Conservation (phyloP, 2,329 filamentous ascomycete genomes). For the Orbilia ellipsospora region DNA sequence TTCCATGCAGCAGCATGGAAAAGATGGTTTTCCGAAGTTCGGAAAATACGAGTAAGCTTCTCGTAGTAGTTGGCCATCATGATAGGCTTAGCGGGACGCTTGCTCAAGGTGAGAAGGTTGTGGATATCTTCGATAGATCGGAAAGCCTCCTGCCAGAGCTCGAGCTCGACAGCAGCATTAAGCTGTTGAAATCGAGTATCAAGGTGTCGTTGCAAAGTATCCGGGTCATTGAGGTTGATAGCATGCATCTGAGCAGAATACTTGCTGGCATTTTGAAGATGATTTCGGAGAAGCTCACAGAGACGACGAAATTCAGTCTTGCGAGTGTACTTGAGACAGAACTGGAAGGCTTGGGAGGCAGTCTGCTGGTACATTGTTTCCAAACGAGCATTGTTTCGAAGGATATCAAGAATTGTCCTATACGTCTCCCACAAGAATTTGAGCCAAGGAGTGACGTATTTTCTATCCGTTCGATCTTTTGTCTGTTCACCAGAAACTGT, state of each 20-base stretch:
- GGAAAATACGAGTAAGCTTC: slow-evolving; percentile 97
- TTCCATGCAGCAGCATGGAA: slow-evolving; percentile 99
- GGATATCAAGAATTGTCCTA: slow-evolving; percentile 95
- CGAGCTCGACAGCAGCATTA: slow-evolving; percentile 96
- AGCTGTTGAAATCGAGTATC: slow-evolving; percentile 99
- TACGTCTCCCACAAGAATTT: slow-evolving; percentile 99
- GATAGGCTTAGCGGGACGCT: slow-evolving; percentile 96
- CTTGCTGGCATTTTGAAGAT: slow-evolving; percentile 98
- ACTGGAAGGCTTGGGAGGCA: slow-evolving; percentile 97
- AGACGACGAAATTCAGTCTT: slow-evolving; percentile 99
- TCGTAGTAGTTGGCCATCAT: slow-evolving; percentile 99
- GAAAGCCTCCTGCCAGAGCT: slow-evolving; percentile 99
- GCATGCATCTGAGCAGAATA: slow-evolving; percentile 99
- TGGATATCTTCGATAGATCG: slow-evolving; percentile 99
- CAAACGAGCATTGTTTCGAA: slow-evolving; percentile 97
- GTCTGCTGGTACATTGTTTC: slow-evolving; percentile 99
- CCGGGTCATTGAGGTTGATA: slow-evolving; percentile 97
- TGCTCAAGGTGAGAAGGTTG: slow-evolving; percentile 95
- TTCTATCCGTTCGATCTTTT: slow-evolving; percentile 94
- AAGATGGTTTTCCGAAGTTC: slow-evolving; percentile 98
- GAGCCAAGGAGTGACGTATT: slow-evolving; percentile 98
- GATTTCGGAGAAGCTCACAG: slow-evolving; percentile 96
- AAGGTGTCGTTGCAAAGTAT: slow-evolving; percentile 95
- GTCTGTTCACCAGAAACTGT: slow-evolving; percentile 99
- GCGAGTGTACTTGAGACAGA: slow-evolving; percentile 96